These are phyloP conservation scores for grape (Vitis vinifera) DNA, from an alignment of 164 flowering plant species.

Conservation along the genomic window DNA sequence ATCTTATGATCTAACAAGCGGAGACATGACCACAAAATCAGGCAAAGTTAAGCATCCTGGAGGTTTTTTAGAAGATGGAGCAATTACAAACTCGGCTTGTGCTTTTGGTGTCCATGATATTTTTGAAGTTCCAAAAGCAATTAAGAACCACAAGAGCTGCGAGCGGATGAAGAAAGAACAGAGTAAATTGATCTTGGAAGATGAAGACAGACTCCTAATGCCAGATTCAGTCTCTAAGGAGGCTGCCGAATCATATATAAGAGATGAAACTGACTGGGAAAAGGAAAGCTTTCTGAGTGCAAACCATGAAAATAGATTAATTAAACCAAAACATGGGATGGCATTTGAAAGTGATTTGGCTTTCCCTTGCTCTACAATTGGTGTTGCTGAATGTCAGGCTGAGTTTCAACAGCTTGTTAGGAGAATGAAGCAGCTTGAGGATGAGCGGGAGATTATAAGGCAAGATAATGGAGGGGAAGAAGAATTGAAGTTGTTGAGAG, in stretches of 20 bases:
- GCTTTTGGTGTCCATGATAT: constrained; percentile 51
- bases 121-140: constrained; percentile 61
- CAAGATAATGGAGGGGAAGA: constrained; percentile 41
- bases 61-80: constrained; percentile 16
- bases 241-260: constrained; percentile 6
- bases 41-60: constrained; percentile 9
- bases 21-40: constrained; percentile 2
- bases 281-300: constrained; percentile 24
- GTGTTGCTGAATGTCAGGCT: constrained; percentile 19
- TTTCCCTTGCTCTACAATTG: constrained; percentile 14
- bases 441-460: constrained; percentile 29
- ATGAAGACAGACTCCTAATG: constrained; percentile 29
- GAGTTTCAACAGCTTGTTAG: constrained; percentile 37
- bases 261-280: constrained; percentile 26
- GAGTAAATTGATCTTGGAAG: constrained; percentile 21
- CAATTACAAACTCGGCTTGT: constrained; percentile 7
- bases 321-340: constrained; percentile 20
- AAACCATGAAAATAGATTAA: constrained; percentile 17
- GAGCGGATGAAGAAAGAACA: constrained; percentile 17
- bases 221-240: constrained; percentile 24
- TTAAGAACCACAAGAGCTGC: constrained; percentile 11
- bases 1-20: constrained; percentile 16
- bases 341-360: constrained; percentile 17
- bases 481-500: constrained; percentile 52
- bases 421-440: constrained; percentile 52